Base-by-base conservation (phyloP, 208 protist species). In the Zelonia costaricensis region DNA sequence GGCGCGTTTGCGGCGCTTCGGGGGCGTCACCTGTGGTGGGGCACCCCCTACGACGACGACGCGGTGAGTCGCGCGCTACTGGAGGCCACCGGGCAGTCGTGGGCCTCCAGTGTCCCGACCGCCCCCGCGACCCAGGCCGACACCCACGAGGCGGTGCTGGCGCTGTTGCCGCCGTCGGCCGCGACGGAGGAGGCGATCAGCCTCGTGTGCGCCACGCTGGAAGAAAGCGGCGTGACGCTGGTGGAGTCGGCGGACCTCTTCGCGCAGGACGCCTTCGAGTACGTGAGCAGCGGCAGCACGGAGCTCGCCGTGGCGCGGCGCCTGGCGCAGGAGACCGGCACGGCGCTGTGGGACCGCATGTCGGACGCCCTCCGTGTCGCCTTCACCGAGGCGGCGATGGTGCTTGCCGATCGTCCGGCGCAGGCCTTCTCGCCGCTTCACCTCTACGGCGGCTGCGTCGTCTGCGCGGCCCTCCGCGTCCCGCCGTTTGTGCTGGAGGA, bases 61-160 rank as follows among this genome's bases (percentile, higher is more conserved):
- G 54, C 22, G 28, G 28, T 88, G 15, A 69, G 52, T 5, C 43
- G 72, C 15, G 27, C 44, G 15, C 65, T 78, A 40, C 33, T 81
- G 40, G 52, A 64, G 28, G 53, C 57, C 4, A 53, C 40, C 52
- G 85, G 79, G 13, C 54, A 81, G 23, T 82, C 81, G 23, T 71
- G 71, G 42, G 8, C 4, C 44, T 18, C 55, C 36, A 57, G 33
- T n/a, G 36, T 20, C 15, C 28, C 52, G 8, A 30, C n/a, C n/a
- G n/a, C n/a, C n/a, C n/a, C n/a, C n/a, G n/a, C n/a, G n/a, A n/a
- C n/a, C n/a, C n/a, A n/a, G n/a, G n/a, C n/a, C n/a, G n/a, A n/a
- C n/a, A n/a, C n/a, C n/a, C 76, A 85, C 38, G 63, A 80, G 77
- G 68, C 66, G 3, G 70, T 91, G 22, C 61, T 93, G 30, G 57